These are phyloP conservation scores for Pseudocercospora musae DNA, from an alignment of 2,329 filamentous ascomycete genomes.

Conservation along the genomic window DNA sequence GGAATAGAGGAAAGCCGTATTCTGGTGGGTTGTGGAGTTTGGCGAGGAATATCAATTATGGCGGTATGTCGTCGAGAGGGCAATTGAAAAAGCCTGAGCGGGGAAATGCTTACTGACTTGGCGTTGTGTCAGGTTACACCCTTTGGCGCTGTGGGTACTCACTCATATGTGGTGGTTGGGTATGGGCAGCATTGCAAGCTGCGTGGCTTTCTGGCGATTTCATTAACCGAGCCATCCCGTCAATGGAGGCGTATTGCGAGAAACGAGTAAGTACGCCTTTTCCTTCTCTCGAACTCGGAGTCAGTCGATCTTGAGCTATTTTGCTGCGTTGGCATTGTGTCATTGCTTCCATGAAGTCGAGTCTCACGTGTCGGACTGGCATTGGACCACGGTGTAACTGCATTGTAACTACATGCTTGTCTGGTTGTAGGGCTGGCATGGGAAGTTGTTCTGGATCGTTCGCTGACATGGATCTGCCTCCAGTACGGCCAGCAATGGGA, in stretches of 20 bases:
- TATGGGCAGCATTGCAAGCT: conserved; percentile 16
- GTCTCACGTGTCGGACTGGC: not conserved
- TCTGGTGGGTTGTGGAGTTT: conserved; percentile 25
- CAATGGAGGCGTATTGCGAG: conserved; percentile 28
- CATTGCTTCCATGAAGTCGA: not conserved
- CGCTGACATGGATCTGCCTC: not conserved
- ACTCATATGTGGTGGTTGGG: conserved; percentile 25
- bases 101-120: not conserved
- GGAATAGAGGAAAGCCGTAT: conserved; percentile 28
- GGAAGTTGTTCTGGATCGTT: not conserved
- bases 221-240: conserved; percentile 25
- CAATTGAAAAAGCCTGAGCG: too few species aligned
- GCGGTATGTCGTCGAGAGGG: too few species aligned
- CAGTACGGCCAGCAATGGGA: conserved; percentile 29
- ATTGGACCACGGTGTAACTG: not conserved
- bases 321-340: not conserved
- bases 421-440: not conserved
- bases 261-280: conserved; percentile 20
- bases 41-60: conserved; percentile 30
- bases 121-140: conserved; percentile 17
- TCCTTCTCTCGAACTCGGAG: not conserved
- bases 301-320: not conserved
- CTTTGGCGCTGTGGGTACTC: conserved; percentile 28
- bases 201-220: conserved; percentile 26
- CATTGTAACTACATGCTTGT: conserved; percentile 1